Percentiles rank a stretch among this genome's conserved stretches.
phyloP scores from a whole-genome alignment of 139 green algal species.

The Chlamydomonas eustigma region DNA sequence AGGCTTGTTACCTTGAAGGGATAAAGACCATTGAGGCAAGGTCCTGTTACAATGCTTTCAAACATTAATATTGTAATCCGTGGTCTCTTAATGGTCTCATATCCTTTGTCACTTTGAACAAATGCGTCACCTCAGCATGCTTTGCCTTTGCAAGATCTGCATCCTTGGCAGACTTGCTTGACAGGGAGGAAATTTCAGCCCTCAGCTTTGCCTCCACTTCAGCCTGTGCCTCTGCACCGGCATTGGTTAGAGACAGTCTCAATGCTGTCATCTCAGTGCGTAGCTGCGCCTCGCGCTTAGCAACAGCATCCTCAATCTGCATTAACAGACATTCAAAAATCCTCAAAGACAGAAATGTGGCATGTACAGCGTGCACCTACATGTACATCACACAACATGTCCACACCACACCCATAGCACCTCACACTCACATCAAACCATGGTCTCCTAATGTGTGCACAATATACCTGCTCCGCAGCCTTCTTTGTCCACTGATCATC shows the following conservation, averaged over 20 bases:
- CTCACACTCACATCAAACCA: too few species aligned
- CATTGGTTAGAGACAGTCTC: constrained; percentile 2
- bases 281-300: constrained; percentile 4
- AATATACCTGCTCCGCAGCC: neutral
- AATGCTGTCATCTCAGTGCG: constrained; percentile 6
- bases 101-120: too few species aligned
- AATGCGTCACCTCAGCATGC: neutral
- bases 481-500: neutral
- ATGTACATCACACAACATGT: too few species aligned
- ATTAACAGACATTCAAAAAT: neutral
- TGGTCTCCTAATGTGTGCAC: too few species aligned
- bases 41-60: too few species aligned
- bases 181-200: neutral
- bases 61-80: too few species aligned
- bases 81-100: too few species aligned
- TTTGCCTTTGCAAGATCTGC: neutral
- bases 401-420: neutral
- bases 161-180: neutral
- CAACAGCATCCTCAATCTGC: neutral
- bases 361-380: too few species aligned
- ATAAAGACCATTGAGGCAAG: too few species aligned
- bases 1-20: too few species aligned
- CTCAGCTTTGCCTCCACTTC: neutral
- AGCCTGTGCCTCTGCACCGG: constrained; percentile 9
- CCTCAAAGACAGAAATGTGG: too few species aligned